Conservation (phyloP, 352 stramenopile genomes). For the Globisporangium solare region DNA sequence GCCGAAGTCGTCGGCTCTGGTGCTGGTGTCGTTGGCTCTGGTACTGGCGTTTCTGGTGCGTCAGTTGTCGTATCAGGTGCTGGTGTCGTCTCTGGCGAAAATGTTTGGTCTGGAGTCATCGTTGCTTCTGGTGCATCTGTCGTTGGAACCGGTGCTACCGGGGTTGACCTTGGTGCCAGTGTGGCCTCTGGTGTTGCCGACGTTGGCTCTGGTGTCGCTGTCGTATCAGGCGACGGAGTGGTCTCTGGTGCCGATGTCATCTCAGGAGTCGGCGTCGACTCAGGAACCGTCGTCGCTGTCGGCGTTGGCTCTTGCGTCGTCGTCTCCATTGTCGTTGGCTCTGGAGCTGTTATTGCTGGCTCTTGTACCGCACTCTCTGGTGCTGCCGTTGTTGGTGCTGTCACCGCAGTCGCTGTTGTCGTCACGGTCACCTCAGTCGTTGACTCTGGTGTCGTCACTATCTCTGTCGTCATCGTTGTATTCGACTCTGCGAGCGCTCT, state of each 20-base stretch:
- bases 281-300: not conserved
- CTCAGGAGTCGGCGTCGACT: not conserved
- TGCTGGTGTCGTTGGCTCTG: not conserved
- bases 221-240: not conserved
- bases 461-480: too few species aligned
- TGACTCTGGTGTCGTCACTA: not conserved
- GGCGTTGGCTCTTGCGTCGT: not conserved
- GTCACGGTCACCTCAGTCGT: too few species aligned
- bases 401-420: not conserved
- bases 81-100: too few species aligned
- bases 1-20: not conserved
- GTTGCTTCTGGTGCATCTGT: not conserved
- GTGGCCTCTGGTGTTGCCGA: too few species aligned
- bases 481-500: too few species aligned
- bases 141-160: not conserved
- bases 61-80: not conserved
- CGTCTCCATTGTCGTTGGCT: too few species aligned
- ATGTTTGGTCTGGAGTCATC: not conserved
- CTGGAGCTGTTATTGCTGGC: not conserved
- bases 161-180: not conserved
- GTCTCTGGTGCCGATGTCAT: not conserved
- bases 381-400: not conserved
- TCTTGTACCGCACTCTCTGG: not conserved
- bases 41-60: not conserved
- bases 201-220: too few species aligned